Base-by-base conservation (phyloP, 129 eudicot species). In the Silybum marianum region DNA sequence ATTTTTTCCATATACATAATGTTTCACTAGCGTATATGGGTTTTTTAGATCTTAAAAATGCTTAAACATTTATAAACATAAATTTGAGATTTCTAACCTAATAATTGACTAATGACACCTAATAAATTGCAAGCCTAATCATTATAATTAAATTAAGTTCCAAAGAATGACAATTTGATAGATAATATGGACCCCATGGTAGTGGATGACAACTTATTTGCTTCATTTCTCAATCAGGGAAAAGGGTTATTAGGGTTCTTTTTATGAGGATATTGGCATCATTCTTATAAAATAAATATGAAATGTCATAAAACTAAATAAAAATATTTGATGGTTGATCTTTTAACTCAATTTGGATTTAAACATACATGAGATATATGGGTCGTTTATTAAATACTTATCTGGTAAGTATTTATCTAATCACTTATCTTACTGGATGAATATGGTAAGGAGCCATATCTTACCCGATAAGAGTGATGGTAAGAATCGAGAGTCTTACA, bases 151-250 rank as follows among this genome's bases (percentile, higher is more conserved):
- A 62, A 72, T 65, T 36, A 24, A 80, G 60, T 80, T 38, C 14
- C 11, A 16, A 75, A 75, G 30, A 75, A 48, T 75, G 76, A 21
- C 80, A 30, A 75, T 62, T 24, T 80, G 73, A 67, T 60, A 63
- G 48, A 39, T 72, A 22, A 30, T 67, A 75, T 75, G 63, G 80
- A 71, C 40, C 40, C 85, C 85, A 82, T 82, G 76, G 63, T 75
- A 75, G 76, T 81, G 80, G 80, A 81, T 81, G 80, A 74, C 85
- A 81, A 81, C 85, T 75, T 81, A 81, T 74, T 67, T 22, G 12
- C 22, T 19, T 42, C 85, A 67, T 68, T 81, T 75, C 16, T 25
- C 69, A 44, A 75, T 48, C 85, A 74, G 25, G 38, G 66, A 12
- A 81, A 66, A 81, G 39, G 60, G 71, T 21, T 28, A 69, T 48